These are phyloP conservation scores for Pichia sp. DNA, from an alignment of 1,139 yeast species.

Conservation along the genomic window DNA sequence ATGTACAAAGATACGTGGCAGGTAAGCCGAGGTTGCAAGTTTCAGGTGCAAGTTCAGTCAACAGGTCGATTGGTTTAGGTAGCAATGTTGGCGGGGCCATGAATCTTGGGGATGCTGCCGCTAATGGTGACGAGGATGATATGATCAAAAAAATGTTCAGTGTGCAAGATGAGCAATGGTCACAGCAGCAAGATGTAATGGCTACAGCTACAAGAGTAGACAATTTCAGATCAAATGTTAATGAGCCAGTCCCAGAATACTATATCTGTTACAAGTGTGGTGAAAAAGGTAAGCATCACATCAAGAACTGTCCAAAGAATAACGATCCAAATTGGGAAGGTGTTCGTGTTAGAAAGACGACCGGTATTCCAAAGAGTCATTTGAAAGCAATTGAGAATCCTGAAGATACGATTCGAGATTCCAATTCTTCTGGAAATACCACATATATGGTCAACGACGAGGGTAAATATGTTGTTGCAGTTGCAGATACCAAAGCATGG, in stretches of 20 bases:
- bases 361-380: constrained; percentile 95
- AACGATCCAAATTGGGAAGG: constrained; percentile 93
- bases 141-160: constrained; percentile 86
- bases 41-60: constrained; percentile 24
- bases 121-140: constrained; percentile 64
- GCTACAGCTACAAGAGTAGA: constrained; percentile 68
- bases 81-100: constrained; percentile 30
- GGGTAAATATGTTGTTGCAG: constrained; percentile 91
- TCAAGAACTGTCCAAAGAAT: constrained; percentile 91
- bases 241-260: constrained; percentile 86
- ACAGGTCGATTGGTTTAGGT: constrained; percentile 16
- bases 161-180: constrained; percentile 91
- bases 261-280: constrained; percentile 97
- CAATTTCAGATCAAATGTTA: constrained; percentile 35
- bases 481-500: constrained; percentile 95
- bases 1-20: constrained; percentile 76
- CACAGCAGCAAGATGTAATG: constrained; percentile 86
- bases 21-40: constrained; percentile 59
- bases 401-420: constrained; percentile 9
- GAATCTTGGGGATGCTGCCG: constrained; percentile 22
- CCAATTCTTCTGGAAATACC: constrained; percentile 39
- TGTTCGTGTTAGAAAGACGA: constrained; percentile 81
- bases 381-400: constrained; percentile 60
- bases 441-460: constrained; percentile 88
- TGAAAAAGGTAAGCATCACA: constrained; percentile 87